Evolutionary conservation across 2,329 filamentous ascomycete species (phyloP).

Genomic region (Sporothrix pseudoabietina): DNA sequence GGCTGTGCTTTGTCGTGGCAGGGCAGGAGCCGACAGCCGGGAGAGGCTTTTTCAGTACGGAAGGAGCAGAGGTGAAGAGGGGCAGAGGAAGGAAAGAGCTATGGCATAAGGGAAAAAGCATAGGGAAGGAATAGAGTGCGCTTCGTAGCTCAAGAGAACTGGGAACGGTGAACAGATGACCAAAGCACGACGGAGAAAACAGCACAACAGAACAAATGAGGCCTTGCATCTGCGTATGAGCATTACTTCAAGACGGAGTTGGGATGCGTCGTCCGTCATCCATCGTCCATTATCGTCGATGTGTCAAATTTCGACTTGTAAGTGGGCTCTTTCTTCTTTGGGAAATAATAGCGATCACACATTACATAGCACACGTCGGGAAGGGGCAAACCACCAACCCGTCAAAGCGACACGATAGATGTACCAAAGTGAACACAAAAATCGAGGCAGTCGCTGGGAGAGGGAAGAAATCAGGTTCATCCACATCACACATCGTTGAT

Average conservation of each 20-base stretch:
- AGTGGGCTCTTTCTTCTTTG: constrained; percentile 6
- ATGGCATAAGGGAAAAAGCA: neutral
- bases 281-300: neutral
- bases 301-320: neutral
- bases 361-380: neutral
- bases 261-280: neutral
- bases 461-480: neutral
- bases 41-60: constrained; percentile 1
- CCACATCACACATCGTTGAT: neutral
- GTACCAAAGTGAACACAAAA: neutral
- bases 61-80: neutral
- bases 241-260: neutral
- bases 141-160: constrained; percentile 7
- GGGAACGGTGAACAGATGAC: neutral
- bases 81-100: constrained; percentile 3
- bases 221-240: neutral
- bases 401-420: neutral
- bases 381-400: neutral
- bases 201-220: neutral
- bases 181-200: neutral
- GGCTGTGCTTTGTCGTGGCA: constrained; percentile 5
- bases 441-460: neutral
- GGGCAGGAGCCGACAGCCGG: neutral
- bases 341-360: neutral
- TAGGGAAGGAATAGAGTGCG: constrained; percentile 4